Base-by-base conservation (phyloP, 2,329 filamentous ascomycete species). In the Neoscytalidium dimidiatum region DNA sequence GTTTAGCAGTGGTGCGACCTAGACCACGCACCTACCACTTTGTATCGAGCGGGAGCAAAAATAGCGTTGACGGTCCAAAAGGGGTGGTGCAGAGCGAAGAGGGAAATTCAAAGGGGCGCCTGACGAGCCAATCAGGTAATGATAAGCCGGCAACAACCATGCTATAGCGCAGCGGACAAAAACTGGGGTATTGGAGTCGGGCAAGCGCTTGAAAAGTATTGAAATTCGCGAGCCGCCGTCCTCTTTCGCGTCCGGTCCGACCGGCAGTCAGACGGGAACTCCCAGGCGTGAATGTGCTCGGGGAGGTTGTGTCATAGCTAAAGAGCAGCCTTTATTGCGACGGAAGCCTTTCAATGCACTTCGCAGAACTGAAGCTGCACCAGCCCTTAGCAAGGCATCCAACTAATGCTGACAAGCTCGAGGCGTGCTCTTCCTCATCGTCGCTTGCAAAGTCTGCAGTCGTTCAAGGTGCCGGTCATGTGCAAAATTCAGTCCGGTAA, bases 61-160 rank as follows among this genome's bases (percentile, higher is more conserved):
- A 43, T 57, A 57, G 53, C 3, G 21, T 14, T 2, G 6, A 17
- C 14, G 35, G 17, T 11, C 35, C 53, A 5, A 44, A 57, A 43
- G 13, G 33, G 53, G 53, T 23, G 11, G 4, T 28, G 35, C 21
- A 17, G 35, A 43, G 35, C 31, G 31, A 52, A 41, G 35, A 57
- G 17, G 53, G 53, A 44, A 44, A 44, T 43, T 57, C 35, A 9
- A 57, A 57, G 53, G 53, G 53, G 35, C 21, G 53, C 53, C 53
- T 57, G 53, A 43, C 38, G 2, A 1, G 21, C 53, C 5, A 57
- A 57, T n/a, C 21, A 44, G 53, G 53, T 19, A 57, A 28, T 57
- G 53, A 57, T 57, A 28, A 23, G 17, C 53, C 35, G 7, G 17
- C 33, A 29, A 21, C 35, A 57, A 4, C 53, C 19, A 41, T 57